phyloP scores from a whole-genome alignment of 805 yeast species.

The Naumovozyma castellii region DNA sequence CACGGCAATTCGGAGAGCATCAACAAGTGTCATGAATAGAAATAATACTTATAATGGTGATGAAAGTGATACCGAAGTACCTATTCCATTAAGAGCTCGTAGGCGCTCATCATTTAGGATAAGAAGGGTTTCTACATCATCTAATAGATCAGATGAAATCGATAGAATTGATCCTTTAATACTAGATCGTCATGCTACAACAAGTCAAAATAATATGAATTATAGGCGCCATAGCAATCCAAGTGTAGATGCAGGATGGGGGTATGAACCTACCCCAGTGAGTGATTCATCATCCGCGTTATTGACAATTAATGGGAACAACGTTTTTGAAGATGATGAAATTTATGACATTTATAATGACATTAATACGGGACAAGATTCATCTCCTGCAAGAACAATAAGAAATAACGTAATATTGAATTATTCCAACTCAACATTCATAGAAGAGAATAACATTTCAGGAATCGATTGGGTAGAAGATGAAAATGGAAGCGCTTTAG shows the following conservation, averaged over 20 bases:
- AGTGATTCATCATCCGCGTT: neutral
- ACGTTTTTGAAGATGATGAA: constrained; percentile 15
- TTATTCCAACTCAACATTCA: constrained; percentile 11
- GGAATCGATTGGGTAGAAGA: constrained; percentile 54
- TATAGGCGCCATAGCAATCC: neutral
- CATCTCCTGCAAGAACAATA: neutral
- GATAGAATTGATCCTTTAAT: constrained; percentile 7
- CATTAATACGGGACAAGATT: neutral
- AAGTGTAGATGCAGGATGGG: neutral
- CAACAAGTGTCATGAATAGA: neutral
- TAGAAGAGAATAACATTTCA: constrained; percentile 41
- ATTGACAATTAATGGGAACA: neutral
- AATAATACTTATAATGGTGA: neutral
- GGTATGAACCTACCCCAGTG: neutral
- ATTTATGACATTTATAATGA: constrained; percentile 10
- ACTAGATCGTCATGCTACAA: neutral
- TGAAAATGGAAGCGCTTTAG: constrained; percentile 41
- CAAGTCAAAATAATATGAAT: constrained; percentile 1
- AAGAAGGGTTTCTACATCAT: constrained; percentile 24
- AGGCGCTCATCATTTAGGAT: constrained; percentile 16
- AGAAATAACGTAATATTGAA: constrained; percentile 1
- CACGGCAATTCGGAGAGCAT: neutral
- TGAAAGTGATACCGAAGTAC: neutral
- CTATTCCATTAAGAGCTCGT: neutral
- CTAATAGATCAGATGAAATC: constrained; percentile 8